A percentile compares a stretch with the other conserved stretches of the same genome.
phyloP scores from a whole-genome alignment of 2,329 filamentous ascomycete genomes.

The Colletotrichum euphorbiae region DNA sequence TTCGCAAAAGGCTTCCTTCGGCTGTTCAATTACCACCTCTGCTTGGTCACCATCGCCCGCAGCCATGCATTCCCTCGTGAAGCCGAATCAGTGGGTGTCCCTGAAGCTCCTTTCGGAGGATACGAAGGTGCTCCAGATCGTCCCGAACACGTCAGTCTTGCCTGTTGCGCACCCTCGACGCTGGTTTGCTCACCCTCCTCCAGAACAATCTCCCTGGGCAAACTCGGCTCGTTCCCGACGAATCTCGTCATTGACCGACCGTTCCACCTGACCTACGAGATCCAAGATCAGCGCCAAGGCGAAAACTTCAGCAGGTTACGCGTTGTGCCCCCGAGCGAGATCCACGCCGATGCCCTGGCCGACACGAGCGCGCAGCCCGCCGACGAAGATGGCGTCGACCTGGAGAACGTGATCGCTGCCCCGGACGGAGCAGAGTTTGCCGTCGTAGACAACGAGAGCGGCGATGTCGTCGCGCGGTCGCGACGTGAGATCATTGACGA shows the following conservation, averaged over 20 bases:
- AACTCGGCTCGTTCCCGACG: conserved; percentile 90
- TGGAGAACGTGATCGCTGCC: conserved; percentile 53
- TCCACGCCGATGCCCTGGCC: conserved; percentile 82
- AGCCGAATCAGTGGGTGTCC: conserved; percentile 71
- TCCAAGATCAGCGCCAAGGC: conserved; percentile 76
- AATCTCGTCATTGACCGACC: conserved; percentile 93
- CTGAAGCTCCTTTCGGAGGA: conserved; percentile 70
- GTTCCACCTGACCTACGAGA: conserved; percentile 90
- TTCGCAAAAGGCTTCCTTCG: conserved; percentile 15
- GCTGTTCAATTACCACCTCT: not conserved
- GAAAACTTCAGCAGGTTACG: conserved; percentile 77
- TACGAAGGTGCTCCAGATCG: conserved; percentile 67
- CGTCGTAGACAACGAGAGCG: conserved; percentile 55
- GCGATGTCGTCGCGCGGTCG: conserved; percentile 63
- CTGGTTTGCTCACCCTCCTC: conserved; percentile 1
- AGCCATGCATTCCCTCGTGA: conserved; percentile 58
- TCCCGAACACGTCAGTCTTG: conserved; percentile 67
- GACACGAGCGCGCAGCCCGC: conserved; percentile 54
- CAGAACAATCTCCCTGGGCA: conserved; percentile 88
- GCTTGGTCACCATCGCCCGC: not conserved
- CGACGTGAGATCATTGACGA: conserved; percentile 71
- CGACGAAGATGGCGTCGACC: conserved; percentile 52
- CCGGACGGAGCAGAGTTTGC: conserved; percentile 56
- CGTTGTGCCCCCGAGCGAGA: conserved; percentile 81
- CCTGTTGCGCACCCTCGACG: conserved; percentile 19